Evolutionary conservation across 305 asterid genomes (phyloP).

Genomic region (Fraxinus nigra): DNA sequence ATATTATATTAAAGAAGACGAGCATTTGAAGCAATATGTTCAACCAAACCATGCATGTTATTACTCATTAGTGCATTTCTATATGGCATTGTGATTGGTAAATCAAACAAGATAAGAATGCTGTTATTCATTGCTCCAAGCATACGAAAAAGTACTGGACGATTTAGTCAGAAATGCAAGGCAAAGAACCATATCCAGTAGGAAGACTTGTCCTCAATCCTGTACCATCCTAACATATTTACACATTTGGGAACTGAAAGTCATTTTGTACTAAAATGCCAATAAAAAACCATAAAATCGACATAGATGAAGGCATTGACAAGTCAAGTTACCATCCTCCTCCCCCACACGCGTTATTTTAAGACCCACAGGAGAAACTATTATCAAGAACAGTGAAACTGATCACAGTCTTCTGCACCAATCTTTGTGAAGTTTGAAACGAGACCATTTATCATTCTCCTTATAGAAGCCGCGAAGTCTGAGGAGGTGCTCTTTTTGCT

Average conservation of each 20-base stretch:
- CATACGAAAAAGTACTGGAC: neutral
- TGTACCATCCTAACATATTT: neutral
- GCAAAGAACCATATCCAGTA: neutral
- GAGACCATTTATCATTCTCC: conserved; percentile 46
- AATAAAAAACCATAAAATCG: neutral
- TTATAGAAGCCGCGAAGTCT: conserved; percentile 28
- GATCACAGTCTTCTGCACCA: conserved; percentile 48
- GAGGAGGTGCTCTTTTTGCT: conserved; percentile 14
- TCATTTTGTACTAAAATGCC: neutral
- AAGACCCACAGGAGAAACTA: neutral
- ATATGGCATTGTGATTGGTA: neutral
- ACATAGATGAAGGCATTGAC: neutral
- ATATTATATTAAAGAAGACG: neutral
- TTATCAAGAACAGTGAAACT: conserved; percentile 28
- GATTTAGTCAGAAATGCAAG: neutral
- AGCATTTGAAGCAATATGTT: neutral
- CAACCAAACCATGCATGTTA: neutral
- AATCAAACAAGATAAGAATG: neutral
- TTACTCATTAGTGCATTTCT: neutral
- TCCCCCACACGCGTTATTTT: neutral
- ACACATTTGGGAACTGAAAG: neutral
- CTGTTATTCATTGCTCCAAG: neutral
- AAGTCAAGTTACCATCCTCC: neutral
- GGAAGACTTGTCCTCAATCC: neutral
- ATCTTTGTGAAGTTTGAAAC: conserved; percentile 40